Conservation (phyloP, 805 yeast genomes). For the Sugiyamaella floridensis region DNA sequence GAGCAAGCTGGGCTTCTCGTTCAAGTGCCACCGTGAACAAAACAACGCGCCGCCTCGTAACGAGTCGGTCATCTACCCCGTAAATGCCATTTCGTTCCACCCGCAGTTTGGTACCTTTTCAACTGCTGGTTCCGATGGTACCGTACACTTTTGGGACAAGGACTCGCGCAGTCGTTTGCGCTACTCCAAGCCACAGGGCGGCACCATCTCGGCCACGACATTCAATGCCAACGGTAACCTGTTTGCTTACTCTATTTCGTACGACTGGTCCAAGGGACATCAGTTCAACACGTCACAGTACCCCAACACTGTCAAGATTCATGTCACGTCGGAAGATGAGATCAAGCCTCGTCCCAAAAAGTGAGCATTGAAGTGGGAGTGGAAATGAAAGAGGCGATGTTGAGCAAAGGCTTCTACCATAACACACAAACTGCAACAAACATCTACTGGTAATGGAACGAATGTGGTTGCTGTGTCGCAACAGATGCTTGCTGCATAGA, state of each 20-base stretch:
- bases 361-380: neutral
- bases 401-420: too few species aligned
- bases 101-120: slow-evolving; percentile 86
- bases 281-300: slow-evolving; percentile 67
- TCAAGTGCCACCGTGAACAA: slow-evolving; percentile 85
- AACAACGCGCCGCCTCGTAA: slow-evolving; percentile 41
- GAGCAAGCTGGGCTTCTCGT: slow-evolving; percentile 68
- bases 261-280: slow-evolving; percentile 89
- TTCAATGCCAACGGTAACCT: slow-evolving; percentile 80
- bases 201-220: slow-evolving; percentile 64
- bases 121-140: slow-evolving; percentile 93
- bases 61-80: slow-evolving; percentile 67
- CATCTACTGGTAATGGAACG: too few species aligned
- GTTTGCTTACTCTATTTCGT: slow-evolving; percentile 84
- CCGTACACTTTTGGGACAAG: slow-evolving; percentile 93
- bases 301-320: slow-evolving; percentile 72
- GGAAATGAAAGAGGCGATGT: too few species aligned
- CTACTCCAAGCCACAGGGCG: slow-evolving; percentile 53
- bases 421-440: too few species aligned
- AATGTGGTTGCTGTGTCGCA: too few species aligned
- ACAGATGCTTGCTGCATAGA: too few species aligned
- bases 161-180: slow-evolving; percentile 82
- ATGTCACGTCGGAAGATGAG: slow-evolving; percentile 80
- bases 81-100: slow-evolving; percentile 78
- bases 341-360: slow-evolving; percentile 41